A percentile compares a stretch with the other conserved stretches of the same genome.
Conservation (phyloP, 2,329 filamentous ascomycete species). For the Alternaria sp. region DNA sequence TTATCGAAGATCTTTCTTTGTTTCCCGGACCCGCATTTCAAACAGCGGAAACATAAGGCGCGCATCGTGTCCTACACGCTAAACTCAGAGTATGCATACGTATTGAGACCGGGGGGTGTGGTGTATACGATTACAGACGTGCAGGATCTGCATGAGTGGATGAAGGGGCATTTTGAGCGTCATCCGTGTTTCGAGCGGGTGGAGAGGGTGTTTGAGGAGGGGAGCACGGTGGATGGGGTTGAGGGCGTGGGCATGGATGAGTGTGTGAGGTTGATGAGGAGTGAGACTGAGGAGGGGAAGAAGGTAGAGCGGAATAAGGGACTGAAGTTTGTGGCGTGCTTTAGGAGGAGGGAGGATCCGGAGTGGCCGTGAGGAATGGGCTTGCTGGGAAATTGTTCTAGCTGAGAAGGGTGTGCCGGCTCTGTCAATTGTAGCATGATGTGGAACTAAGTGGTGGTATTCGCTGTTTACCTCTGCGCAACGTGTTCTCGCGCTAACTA, state of each 20-base stretch:
- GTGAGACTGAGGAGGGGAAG: constrained; percentile 95
- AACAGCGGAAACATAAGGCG: constrained; percentile 95
- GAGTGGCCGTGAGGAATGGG: constrained; percentile 82
- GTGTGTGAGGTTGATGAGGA: constrained; percentile 75
- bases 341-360: constrained; percentile 79
- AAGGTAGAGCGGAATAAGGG: constrained; percentile 93
- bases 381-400: too few species aligned
- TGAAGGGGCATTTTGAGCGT: constrained; percentile 81
- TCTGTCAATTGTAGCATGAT: too few species aligned
- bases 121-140: constrained; percentile 98
- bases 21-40: constrained; percentile 98
- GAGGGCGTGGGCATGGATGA: constrained; percentile 72
- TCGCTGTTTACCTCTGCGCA: too few species aligned
- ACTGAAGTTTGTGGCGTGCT: constrained; percentile 88
- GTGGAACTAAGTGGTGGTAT: too few species aligned
- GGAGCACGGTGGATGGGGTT: constrained; percentile 65
- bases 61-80: constrained; percentile 88
- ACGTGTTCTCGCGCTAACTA: too few species aligned
- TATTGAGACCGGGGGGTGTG: constrained; percentile 79
- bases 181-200: constrained; percentile 82
- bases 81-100: constrained; percentile 92
- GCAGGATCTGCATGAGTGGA: constrained; percentile 91
- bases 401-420: too few species aligned
- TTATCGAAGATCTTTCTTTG: constrained; percentile 99
- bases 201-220: constrained; percentile 56